phyloP scores from a whole-genome alignment of 345 rosid genomes.

The Microthlaspi erraticum region DNA sequence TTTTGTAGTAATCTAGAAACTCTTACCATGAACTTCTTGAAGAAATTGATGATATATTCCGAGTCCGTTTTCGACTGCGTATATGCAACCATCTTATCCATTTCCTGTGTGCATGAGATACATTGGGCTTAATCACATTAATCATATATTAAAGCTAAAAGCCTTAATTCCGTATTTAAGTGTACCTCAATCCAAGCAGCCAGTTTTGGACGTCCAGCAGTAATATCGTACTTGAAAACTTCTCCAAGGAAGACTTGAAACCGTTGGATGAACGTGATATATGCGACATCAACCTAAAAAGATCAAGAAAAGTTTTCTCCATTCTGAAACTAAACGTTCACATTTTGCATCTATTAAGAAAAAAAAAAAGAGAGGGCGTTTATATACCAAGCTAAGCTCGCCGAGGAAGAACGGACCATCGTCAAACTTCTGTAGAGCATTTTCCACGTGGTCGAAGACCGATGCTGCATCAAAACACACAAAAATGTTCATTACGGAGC shows the following conservation, averaged over 20 bases:
- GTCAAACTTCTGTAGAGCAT: constrained; percentile 63
- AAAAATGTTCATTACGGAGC: background rate
- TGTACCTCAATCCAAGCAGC: constrained; percentile 84
- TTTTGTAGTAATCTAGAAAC: background rate
- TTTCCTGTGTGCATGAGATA: constrained; percentile 49
- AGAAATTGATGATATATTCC: constrained; percentile 53
- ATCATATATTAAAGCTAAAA: constrained; percentile 6
- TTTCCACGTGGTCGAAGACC: constrained; percentile 73
- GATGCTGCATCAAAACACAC: constrained; percentile 48
- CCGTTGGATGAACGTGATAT: constrained; percentile 74
- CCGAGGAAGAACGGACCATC: constrained; percentile 95
- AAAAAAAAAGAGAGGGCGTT: background rate
- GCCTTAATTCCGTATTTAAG: background rate
- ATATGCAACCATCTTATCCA: constrained; percentile 70
- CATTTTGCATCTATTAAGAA: background rate
- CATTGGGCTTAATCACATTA: background rate
- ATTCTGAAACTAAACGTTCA: background rate
- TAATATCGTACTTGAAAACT: constrained; percentile 62
- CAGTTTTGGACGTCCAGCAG: constrained; percentile 74
- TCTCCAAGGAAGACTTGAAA: constrained; percentile 56
- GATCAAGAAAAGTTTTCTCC: background rate
- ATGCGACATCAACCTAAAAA: constrained; percentile 75
- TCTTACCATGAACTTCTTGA: constrained; percentile 56
- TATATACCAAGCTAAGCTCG: constrained; percentile 68
- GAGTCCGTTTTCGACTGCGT: constrained; percentile 68